These are phyloP conservation scores for Trichophyton mentagrophytes DNA, from an alignment of 2,329 filamentous ascomycete species.

Conservation along the genomic window DNA sequence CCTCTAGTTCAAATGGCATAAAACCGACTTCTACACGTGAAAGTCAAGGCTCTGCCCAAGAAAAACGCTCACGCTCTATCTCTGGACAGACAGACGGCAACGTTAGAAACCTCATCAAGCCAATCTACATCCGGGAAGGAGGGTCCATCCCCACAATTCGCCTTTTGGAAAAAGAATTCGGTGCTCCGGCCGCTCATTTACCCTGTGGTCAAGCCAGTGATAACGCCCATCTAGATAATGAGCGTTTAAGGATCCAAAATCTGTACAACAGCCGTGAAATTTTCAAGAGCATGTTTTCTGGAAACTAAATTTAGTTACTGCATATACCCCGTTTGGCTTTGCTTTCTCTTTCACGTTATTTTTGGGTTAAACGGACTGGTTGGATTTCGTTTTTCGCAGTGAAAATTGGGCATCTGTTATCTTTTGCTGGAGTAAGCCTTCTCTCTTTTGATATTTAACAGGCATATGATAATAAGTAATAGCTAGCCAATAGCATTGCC, in stretches of 20 bases:
- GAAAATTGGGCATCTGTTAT: too few relatives aligned
- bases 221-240: slow-evolving; percentile 86
- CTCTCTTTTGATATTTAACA: too few relatives aligned
- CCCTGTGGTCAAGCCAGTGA: slow-evolving; percentile 94
- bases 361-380: neutral
- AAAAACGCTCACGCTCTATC: neutral
- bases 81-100: neutral
- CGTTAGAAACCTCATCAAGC: slow-evolving; percentile 26
- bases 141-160: slow-evolving; percentile 89
- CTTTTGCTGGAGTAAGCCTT: too few relatives aligned
- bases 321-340: neutral
- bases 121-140: slow-evolving; percentile 88
- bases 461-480: too few relatives aligned
- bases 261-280: slow-evolving; percentile 85
- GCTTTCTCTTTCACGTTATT: neutral
- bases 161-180: slow-evolving; percentile 88
- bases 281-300: slow-evolving; percentile 68
- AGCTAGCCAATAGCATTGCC: too few relatives aligned
- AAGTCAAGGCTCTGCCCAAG: neutral
- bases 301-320: slow-evolving; percentile 42
- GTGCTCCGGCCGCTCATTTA: slow-evolving; percentile 77
- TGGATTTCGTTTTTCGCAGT: too few relatives aligned
- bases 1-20: neutral
- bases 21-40: neutral
- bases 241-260: slow-evolving; percentile 78